Evolutionary conservation across 169 alveolate species (phyloP), one percentile per base, ranked within the genome.

Genomic region (Amoebophrya sp.): DNA sequence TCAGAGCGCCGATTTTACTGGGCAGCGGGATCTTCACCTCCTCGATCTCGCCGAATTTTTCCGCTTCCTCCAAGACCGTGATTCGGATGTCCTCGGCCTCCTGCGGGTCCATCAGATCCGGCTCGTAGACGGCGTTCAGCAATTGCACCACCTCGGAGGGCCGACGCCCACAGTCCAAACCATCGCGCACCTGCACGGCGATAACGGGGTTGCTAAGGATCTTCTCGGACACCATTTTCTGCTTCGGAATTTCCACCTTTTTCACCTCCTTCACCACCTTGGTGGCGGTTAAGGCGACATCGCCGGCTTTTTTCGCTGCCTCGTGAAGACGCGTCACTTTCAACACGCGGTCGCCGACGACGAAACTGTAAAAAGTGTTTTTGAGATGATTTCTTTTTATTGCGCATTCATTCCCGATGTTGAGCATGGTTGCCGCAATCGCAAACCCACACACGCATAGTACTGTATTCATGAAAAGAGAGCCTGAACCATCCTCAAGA

Each of bases 1-100:
- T 18, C 66, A 12, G 29, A 7, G 66, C 66, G 66, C 66, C 66
- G 66, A 47, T 47, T 47, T 23, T 29, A 3, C 77, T 92, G 38
- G 96, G 96, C 66, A 95, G 94, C 33, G 97, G 97, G 35, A 95
- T 94, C 77, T 93, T 95, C 89, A 95, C 92, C 90, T 95, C 96
- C 92, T 94, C 95, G 90, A 95, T 90, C n/a, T 96, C 93, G 53
- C 97, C 97, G 91, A 95, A 95, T 91, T 93, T 95, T 92, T 94
- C 94, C 40, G 96, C 97, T 94, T 95, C 97, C 91, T 93, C 95
- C 91, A 92, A 94, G 29, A 95, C 89, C 39, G 92, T 95, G 88
- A 92, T 93, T 90, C 93, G 92, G 40, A 95, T 77, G 89, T 94
- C 96, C 66, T 95, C 94, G 88, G 39, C 54, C 33, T 89, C 91